Conservation (phyloP, 345 rosid species). For the Linum trigynum region DNA sequence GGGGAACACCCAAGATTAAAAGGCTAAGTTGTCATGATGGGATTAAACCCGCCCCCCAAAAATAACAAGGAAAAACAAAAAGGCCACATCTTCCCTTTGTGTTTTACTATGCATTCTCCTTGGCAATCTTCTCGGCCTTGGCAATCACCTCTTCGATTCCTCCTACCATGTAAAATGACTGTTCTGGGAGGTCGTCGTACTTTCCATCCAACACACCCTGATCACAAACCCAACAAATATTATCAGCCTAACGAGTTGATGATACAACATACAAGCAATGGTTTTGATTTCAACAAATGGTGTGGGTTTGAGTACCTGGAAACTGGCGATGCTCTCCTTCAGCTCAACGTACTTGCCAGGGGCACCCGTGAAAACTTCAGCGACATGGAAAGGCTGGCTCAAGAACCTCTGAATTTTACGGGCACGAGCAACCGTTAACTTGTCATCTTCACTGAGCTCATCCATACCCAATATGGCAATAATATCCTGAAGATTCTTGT, state of each 20-base stretch:
- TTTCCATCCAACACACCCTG: slow-evolving; percentile 87
- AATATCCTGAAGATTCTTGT: slow-evolving; percentile 97
- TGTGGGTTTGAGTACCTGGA: slow-evolving; percentile 52
- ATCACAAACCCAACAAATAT: too few relatives aligned
- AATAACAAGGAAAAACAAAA: not conserved
- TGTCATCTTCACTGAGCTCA: slow-evolving; percentile 99
- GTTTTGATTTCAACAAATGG: too few relatives aligned
- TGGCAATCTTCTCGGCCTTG: slow-evolving; percentile 76
- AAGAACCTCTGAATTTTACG: slow-evolving; percentile 93
- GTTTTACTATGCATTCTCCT: slow-evolving; percentile 44
- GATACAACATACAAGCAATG: too few relatives aligned
- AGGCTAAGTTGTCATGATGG: too few relatives aligned
- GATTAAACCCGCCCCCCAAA: too few relatives aligned
- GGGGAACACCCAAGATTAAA: too few relatives aligned
- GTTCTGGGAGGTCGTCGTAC: slow-evolving; percentile 73
- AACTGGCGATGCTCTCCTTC: slow-evolving; percentile 79
- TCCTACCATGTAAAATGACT: slow-evolving; percentile 81
- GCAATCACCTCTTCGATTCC: slow-evolving; percentile 82
- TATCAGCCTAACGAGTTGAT: too few relatives aligned
- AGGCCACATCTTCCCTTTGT: not conserved
- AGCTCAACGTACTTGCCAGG: slow-evolving; percentile 95
- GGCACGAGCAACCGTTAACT: slow-evolving; percentile 92
- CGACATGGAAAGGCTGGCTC: slow-evolving; percentile 99
- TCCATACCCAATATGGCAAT: slow-evolving; percentile 99
- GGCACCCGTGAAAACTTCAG: slow-evolving; percentile 98